Base-by-base conservation (phyloP, 139 green algal genomes). In the Cymbomonas tetramitiformis region DNA sequence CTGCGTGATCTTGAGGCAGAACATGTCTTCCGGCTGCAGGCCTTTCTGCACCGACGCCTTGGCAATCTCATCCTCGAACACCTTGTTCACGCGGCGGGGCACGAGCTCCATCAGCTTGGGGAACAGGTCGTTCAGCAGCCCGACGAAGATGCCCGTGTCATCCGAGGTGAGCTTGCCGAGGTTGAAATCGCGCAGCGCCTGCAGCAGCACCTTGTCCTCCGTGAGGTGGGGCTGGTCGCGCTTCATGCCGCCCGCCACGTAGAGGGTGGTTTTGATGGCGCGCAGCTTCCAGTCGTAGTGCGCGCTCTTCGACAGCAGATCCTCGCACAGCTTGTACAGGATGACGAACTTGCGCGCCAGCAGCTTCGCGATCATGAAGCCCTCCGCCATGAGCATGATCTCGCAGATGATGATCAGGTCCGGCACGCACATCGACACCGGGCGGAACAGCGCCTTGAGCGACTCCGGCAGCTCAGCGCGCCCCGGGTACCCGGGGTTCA, bases 271-370 rank as follows among this genome's bases (percentile, higher is more conserved):
- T 74, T 95, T 95, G 75, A 95, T 94, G n/a, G 86, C 86, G 39
- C 86, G 79, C 72, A 95, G 76, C 79, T 94, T 94, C 86, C 86
- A 95, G 70, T 95, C 86, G 61, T 95, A 95, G 69, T 95, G 86
- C 47, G 72, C 63, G 24, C 49, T 69, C 69, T 88, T 89, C 48
- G 73, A 86, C 41, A 94, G 83, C 67, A 94, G 69, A 70, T 92
- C 85, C 65, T 91, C 81, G 66, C 82, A 93, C 30, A 94, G 79
- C 62, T 81, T 84, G 79, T 95, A 94, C 51, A 95, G 71, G 39
- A 88, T 88, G 19, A 95, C 78, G 67, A 94, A 94, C 75, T 94
- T 94, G 63, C 86, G 74, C 2, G 75, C 76, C 21, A 95, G 81
- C 26, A 84, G 44, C 74, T 90, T 91, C 59, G 72, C 83, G 65